A percentile compares a stretch with the other conserved stretches of the same genome.
Evolutionary conservation across 495 filamentous ascomycete species (phyloP).

Genomic region (Aspergillus sclerotiicarbonarius): DNA sequence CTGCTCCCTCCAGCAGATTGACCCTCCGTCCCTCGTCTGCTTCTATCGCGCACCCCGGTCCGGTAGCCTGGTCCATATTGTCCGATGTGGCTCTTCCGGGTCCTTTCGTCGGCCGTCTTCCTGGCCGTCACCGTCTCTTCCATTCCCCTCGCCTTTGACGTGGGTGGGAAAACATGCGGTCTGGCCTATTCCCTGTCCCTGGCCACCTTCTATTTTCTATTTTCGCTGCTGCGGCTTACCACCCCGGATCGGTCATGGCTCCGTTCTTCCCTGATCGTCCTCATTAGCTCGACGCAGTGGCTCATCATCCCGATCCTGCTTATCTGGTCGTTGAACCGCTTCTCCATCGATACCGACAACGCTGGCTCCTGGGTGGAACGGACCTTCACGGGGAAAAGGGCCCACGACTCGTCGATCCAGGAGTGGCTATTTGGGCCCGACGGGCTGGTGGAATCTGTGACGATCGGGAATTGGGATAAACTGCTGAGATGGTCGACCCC

Average conservation of each 20-base stretch:
- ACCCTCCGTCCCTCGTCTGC: constrained; percentile 1
- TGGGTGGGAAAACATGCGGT: constrained; percentile 90
- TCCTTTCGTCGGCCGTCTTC: constrained; percentile 73
- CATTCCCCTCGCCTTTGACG: constrained; percentile 94
- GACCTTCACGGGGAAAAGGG: constrained; percentile 68
- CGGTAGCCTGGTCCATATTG: background rate
- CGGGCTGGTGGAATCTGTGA: constrained; percentile 72
- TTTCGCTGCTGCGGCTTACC: constrained; percentile 73
- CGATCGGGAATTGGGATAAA: constrained; percentile 86
- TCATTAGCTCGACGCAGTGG: constrained; percentile 77
- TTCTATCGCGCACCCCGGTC: background rate
- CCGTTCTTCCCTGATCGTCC: constrained; percentile 60
- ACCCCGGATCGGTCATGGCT: constrained; percentile 79
- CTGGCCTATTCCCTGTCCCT: constrained; percentile 88
- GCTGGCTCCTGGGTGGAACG: constrained; percentile 73
- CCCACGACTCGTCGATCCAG: constrained; percentile 59
- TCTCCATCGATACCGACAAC: constrained; percentile 79
- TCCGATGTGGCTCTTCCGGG: constrained; percentile 69
- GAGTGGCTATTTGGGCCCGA: constrained; percentile 84
- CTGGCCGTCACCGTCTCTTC: constrained; percentile 86
- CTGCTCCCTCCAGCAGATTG: constrained; percentile 5
- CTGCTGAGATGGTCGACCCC: constrained; percentile 90
- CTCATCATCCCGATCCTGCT: constrained; percentile 75
- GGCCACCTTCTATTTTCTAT: constrained; percentile 83
- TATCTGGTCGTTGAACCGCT: constrained; percentile 92